Percentiles rank a stretch among this genome's conserved stretches.
phyloP scores from a whole-genome alignment of 305 asterid species.

The Solanum chacoense region DNA sequence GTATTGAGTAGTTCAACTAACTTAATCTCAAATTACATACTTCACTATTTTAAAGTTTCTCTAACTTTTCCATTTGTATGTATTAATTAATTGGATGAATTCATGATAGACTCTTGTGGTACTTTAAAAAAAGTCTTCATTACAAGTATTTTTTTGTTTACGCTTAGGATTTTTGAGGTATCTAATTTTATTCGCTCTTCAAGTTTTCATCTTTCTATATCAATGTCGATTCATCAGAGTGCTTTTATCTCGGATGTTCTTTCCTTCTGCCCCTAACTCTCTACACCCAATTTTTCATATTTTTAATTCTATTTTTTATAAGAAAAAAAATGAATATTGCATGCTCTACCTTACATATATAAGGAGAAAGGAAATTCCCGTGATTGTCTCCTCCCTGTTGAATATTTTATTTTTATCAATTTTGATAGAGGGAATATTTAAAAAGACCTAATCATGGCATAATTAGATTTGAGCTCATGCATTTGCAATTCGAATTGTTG shows the following conservation, averaged over 20 bases:
- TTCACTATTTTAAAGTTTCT: neutral
- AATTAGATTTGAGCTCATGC: neutral
- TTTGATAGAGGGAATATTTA: neutral
- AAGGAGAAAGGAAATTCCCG: neutral
- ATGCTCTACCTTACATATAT: neutral
- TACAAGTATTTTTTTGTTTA: neutral
- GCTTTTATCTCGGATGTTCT: neutral
- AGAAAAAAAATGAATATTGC: neutral
- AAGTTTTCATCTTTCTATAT: neutral
- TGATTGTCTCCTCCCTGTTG: neutral
- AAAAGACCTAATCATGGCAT: neutral
- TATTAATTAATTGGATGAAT: neutral
- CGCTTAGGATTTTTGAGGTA: neutral
- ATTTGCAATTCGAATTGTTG: neutral
- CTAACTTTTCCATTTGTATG: neutral
- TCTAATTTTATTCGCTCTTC: neutral
- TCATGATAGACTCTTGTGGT: neutral
- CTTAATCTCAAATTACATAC: neutral
- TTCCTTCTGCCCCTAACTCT: neutral
- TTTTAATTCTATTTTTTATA: neutral
- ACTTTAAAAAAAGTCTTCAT: neutral
- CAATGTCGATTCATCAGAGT: neutral
- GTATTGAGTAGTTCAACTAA: neutral
- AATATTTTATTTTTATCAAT: neutral
- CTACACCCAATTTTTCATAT: neutral